Evolutionary conservation across 1,284 basidiomycete species (phyloP), one percentile per base, ranked within the genome.

Genomic region (Papiliotrema nemorosa): DNA sequence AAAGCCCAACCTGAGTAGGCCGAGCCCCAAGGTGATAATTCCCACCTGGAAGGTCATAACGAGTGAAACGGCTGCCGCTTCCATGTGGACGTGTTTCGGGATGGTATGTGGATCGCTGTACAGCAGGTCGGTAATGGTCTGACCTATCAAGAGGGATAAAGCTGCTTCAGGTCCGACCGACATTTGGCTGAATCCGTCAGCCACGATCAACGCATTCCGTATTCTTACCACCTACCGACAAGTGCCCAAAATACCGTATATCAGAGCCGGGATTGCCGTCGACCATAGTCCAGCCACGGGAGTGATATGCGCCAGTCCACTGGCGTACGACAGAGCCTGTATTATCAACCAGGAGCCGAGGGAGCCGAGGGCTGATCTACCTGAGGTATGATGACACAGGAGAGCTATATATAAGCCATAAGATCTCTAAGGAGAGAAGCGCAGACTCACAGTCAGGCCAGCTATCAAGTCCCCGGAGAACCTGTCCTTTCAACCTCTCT

Each of bases 371-470:
- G 3, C 13, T 2, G 13, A 44, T 64, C 26, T 42, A 70, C 89
- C 70, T 91, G 89, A 3, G 92, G 92, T 58, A 96, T 88, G 42
- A 96, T 79, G 76, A 96, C 84, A 54, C 86, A 89, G 7, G 91
- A 88, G 6, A 94, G 62, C 69, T 74, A 37, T 38, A 7, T 7
- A 44, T 51, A 22, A 58, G 54, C 33, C 31, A 27, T 22, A 14
- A 18, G 4, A 13, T 12, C 38, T 18, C 12, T 12, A 16, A 10
- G 16, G 12, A 9, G 36, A 37, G 7, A 24, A n/a, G 24, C 2
- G 20, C n/a, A 16, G 10, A 54, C 67, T 49, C 5, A 76, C 84
- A 0, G 91, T 92, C 16, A 92, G 65, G 3, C 90, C 92, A 13
- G 89, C 88, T 0, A 90, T 78, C 7, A 89, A 62, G 71, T 96